A percentile compares a stretch with the other conserved stretches of the same genome.
Evolutionary conservation across 176 grass and related monocot genomes (phyloP).

Genomic region (Coix lacrymajobi): DNA sequence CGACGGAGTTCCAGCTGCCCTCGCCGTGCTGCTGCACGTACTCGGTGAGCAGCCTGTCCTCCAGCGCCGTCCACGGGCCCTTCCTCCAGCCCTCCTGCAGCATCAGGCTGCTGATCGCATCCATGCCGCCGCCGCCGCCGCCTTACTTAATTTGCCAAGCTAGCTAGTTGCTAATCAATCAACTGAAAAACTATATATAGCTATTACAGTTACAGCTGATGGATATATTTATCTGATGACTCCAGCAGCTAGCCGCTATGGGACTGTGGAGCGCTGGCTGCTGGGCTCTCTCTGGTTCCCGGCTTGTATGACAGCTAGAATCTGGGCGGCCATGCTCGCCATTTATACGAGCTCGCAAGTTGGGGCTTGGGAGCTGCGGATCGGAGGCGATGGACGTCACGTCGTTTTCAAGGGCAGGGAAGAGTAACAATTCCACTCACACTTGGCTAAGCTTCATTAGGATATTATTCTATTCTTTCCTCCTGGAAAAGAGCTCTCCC

Average conservation of each 20-base stretch:
- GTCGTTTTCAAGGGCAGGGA: slow-evolving; percentile 26
- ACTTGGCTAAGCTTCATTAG: slow-evolving; percentile 16
- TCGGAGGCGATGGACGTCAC: slow-evolving; percentile 24
- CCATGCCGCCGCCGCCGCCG: not conserved
- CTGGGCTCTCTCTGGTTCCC: slow-evolving; percentile 31
- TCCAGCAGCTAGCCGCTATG: not conserved
- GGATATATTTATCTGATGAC: not conserved
- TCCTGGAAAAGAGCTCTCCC: not conserved
- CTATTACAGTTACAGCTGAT: not conserved
- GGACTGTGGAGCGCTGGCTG: no score
- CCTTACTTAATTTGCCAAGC: not conserved
- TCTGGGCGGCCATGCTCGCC: slow-evolving; percentile 41
- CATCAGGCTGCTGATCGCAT: slow-evolving; percentile 34
- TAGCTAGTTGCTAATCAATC: no score
- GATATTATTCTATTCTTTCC: slow-evolving; percentile 13
- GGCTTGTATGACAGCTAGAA: slow-evolving; percentile 56
- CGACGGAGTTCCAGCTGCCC: slow-evolving; percentile 94
- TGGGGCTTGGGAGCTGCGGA: not conserved
- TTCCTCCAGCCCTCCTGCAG: slow-evolving; percentile 65
- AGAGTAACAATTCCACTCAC: slow-evolving; percentile 46
- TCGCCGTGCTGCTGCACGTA: slow-evolving; percentile 92
- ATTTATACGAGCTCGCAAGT: slow-evolving; percentile 43
- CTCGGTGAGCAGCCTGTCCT: slow-evolving; percentile 74
- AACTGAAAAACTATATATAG: not conserved
- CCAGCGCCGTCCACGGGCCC: slow-evolving; percentile 81